Evolutionary conservation across 345 rosid genomes (phyloP), one percentile per base, ranked within the genome.

Genomic region (Ailanthus altissimus): DNA sequence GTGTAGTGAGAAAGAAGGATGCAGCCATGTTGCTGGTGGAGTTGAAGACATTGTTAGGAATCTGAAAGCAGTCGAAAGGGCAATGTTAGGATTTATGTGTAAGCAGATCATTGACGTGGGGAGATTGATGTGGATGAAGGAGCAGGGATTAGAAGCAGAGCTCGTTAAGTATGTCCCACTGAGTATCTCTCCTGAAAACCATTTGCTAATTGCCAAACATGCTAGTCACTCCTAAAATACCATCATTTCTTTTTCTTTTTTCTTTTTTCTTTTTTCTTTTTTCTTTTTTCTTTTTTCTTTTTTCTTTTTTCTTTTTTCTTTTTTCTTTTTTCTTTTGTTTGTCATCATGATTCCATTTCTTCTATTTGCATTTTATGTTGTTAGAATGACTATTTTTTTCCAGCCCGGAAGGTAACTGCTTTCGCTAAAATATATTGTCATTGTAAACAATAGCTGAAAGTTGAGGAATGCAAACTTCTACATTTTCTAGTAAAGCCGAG

Each of bases 101-200:
- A 95, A 95, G 81, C 90, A 89, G 85, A 89, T 93, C 12, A 86
- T 95, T 4, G 99, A 95, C 79, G 63, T 74, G 5, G 97, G 99
- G 79, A 93, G 98, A 86, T 77, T 90, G 86, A 84, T 77, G 84
- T 93, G 98, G 96, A 84, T 85, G 60, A 87, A 79, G 80, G 87
- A 89, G 51, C 82, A 53, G 40, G 91, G 90, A 10, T 76, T 95
- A 42, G 85, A 83, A 18, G 70, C 94, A 0, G 83, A 83, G 75
- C 82, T 95, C 20, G 86, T 95, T 13, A 95, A 92, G 84, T 95
- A 93, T 67, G 94, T 90, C 10, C 91, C 96, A 16, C 63, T 89
- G 21, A 85, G 79, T 79, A 82, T 92, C 72, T 95, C 98, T 1
- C 99, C 98, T 0, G 99, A 93, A 85, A 93, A 90, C 81, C 90